phyloP scores from a whole-genome alignment of 306 rosid genomes.

The Hylodesmum podocarpum region DNA sequence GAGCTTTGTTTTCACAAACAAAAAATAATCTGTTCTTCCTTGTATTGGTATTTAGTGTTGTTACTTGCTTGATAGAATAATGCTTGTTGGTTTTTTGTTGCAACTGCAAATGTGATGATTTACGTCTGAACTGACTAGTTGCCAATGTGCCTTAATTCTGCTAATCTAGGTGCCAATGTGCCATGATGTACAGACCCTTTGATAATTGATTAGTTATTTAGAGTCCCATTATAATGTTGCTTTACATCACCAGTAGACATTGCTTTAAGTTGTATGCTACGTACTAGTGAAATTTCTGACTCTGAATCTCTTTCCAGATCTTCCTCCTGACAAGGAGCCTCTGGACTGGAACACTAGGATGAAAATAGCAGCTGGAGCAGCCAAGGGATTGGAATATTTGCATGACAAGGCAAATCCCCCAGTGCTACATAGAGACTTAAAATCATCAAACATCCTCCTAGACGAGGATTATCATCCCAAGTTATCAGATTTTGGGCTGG shows the following conservation, averaged over 20 bases:
- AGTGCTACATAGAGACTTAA: slow-evolving; percentile 91
- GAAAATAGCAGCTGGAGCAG: slow-evolving; percentile 99
- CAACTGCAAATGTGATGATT: background rate
- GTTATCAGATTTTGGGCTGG: slow-evolving; percentile 94
- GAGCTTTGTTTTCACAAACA: background rate
- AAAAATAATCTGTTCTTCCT: background rate
- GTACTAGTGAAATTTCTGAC: slow-evolving; percentile 20
- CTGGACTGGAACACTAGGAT: slow-evolving; percentile 96
- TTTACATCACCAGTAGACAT: background rate
- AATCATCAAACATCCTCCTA: slow-evolving; percentile 91
- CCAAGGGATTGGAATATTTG: slow-evolving; percentile 93
- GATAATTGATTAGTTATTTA: background rate
- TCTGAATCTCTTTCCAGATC: slow-evolving; percentile 50
- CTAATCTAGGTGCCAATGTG: background rate
- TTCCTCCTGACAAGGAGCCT: slow-evolving; percentile 78
- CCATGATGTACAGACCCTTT: background rate
- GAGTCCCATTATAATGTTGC: background rate
- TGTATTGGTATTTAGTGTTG: background rate
- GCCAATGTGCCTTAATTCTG: background rate
- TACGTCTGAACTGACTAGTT: background rate
- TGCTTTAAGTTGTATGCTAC: background rate
- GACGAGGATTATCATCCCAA: slow-evolving; percentile 91
- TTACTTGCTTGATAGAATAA: background rate
- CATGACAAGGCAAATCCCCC: slow-evolving; percentile 96
- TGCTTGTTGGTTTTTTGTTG: slow-evolving; percentile 2